Percentiles rank a stretch among this genome's conserved stretches.
phyloP scores from a whole-genome alignment of 2,329 filamentous ascomycete species.

The Monosporascus sp. region DNA sequence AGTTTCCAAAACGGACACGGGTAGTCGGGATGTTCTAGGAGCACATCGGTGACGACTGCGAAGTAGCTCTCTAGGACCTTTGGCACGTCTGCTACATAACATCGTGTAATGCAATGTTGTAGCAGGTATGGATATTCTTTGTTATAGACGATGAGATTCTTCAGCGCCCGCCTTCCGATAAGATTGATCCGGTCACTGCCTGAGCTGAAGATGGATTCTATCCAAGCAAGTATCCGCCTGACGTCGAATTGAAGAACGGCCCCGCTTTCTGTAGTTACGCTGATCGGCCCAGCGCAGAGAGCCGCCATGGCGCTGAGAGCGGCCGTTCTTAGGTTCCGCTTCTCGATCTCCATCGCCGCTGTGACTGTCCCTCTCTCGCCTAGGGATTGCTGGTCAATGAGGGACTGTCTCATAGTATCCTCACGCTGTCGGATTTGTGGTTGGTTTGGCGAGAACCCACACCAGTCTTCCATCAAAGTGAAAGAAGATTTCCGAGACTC shows the following conservation, averaged over 20 bases:
- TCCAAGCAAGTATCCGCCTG: constrained; percentile 87
- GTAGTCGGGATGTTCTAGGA: constrained; percentile 78
- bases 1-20: constrained; percentile 86
- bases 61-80: constrained; percentile 96
- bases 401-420: constrained; percentile 78
- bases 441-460: constrained; percentile 91
- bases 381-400: constrained; percentile 72
- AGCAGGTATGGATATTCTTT: constrained; percentile 79
- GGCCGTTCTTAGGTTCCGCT: constrained; percentile 82
- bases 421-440: constrained; percentile 75
- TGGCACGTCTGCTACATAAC: constrained; percentile 73
- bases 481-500: constrained; percentile 94
- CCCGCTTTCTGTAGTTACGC: constrained; percentile 81
- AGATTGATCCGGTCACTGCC: constrained; percentile 87
- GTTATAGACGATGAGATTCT: constrained; percentile 87
- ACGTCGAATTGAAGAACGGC: constrained; percentile 89
- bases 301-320: constrained; percentile 94
- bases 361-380: constrained; percentile 74
- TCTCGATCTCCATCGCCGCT: constrained; percentile 94
- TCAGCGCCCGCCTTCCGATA: constrained; percentile 81
- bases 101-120: constrained; percentile 85
- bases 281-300: constrained; percentile 80
- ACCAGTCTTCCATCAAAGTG: constrained; percentile 98
- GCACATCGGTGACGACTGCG: constrained; percentile 80
- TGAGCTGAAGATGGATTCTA: constrained; percentile 89